phyloP scores from a whole-genome alignment of 306 rosid genomes.

The Nissolia schottii region DNA sequence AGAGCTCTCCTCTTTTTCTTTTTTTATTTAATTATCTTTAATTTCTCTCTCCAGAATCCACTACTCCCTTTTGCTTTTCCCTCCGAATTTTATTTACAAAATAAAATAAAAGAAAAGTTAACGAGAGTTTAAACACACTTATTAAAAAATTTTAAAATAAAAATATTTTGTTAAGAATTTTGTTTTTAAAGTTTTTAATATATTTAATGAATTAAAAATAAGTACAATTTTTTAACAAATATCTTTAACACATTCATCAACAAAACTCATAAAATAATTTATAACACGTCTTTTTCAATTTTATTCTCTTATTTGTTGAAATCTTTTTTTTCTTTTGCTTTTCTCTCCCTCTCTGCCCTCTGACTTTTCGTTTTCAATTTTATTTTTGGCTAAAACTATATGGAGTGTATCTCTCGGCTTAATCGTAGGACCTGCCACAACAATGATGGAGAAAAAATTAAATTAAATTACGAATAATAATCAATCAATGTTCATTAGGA shows the following conservation, averaged over 20 bases:
- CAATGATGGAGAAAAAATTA: not conserved
- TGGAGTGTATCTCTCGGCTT: no score
- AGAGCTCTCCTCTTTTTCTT: not conserved
- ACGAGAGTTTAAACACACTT: no score
- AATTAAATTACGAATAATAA: not conserved
- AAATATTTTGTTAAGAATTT: no score
- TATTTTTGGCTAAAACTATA: not conserved
- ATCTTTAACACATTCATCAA: no score
- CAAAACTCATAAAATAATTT: not conserved
- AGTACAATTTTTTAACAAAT: no score
- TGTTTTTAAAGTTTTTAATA: no score
- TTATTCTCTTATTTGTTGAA: constrained; percentile 2
- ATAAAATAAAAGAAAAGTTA: no score
- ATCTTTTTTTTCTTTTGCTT: not conserved
- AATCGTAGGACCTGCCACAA: not conserved
- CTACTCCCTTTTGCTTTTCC: not conserved
- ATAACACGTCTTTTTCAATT: constrained; percentile 10
- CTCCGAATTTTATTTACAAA: not conserved
- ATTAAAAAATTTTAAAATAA: no score
- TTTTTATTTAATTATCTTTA: not conserved
- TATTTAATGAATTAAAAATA: no score
- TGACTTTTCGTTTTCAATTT: not conserved
- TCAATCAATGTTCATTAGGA: not conserved
- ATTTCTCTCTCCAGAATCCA: constrained; percentile 34
- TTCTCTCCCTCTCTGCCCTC: not conserved